A percentile compares a stretch with the other conserved stretches of the same genome.
These are phyloP conservation scores for Macrophomina tecta DNA, from an alignment of 2,329 filamentous ascomycete genomes.

Conservation along the genomic window DNA sequence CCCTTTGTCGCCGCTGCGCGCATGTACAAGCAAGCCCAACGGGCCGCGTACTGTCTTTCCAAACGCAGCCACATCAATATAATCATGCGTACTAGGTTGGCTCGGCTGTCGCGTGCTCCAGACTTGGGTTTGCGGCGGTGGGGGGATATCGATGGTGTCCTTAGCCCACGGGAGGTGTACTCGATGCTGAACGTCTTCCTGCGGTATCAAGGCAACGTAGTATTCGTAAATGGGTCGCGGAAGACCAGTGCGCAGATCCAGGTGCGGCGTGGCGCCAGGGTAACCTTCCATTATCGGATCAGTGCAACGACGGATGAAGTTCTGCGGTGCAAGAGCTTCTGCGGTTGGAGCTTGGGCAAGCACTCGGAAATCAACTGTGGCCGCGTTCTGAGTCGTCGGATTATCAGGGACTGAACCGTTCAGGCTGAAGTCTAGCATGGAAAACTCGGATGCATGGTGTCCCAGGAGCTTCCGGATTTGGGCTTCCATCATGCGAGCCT, in stretches of 20 bases:
- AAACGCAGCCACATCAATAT: conserved; percentile 35
- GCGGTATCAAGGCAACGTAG: conserved; percentile 46
- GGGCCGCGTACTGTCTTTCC: conserved; percentile 45
- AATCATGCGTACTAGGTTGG: conserved; percentile 30
- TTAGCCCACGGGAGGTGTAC: conserved; percentile 39
- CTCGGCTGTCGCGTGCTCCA: conserved; percentile 46
- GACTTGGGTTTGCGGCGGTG: conserved; percentile 39
- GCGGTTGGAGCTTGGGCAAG: conserved; percentile 54
- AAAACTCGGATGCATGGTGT: conserved; percentile 45
- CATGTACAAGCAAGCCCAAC: conserved; percentile 45
- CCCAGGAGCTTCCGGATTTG: conserved; percentile 44
- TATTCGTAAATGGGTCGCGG: conserved; percentile 50
- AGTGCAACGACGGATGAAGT: conserved; percentile 49
- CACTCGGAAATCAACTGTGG: conserved; percentile 57
- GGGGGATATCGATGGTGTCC: conserved; percentile 39
- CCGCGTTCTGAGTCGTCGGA: conserved; percentile 53
- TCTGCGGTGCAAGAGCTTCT: conserved; percentile 40
- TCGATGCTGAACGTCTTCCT: conserved; percentile 35
- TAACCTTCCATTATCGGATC: conserved; percentile 53
- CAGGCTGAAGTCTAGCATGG: conserved; percentile 45
- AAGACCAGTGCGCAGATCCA: conserved; percentile 48
- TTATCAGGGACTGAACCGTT: conserved; percentile 49
- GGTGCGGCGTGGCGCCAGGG: conserved; percentile 50
- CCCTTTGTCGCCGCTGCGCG: conserved; percentile 45
- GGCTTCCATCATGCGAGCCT: conserved; percentile 51